Base-by-base conservation (phyloP, 495 filamentous ascomycete genomes). In the Xylaria acuta region DNA sequence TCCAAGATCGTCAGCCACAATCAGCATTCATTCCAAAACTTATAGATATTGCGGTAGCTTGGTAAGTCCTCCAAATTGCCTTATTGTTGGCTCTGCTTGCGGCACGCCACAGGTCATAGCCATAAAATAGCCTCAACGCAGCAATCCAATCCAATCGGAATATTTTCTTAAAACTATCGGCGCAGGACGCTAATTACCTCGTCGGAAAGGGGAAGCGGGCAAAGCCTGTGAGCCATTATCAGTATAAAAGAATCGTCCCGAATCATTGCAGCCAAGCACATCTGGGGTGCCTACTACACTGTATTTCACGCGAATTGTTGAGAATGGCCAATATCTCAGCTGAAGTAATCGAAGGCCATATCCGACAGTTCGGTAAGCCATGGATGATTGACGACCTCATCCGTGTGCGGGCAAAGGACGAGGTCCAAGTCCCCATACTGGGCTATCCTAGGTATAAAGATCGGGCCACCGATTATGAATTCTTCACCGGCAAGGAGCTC, bases 401-500 rank as follows among this genome's bases (percentile, higher is more conserved):
- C 71, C 82, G 85, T 8, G 76, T 84, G 66, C 80, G 87, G 64
- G 86, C 83, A 14, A 79, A 79, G 36, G 87, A 89, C 73, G 63
- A 76, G n/a, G 74, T 82, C 54, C 87, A 88, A 70, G 71, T 78
- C 60, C 85, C 87, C 11, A 83, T 89, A 40, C 80, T 88, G 12
- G 86, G 84, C 34, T 89, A 87, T 76, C 87, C 87, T 1, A 80
- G 72, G 32, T 76, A 80, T 5, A 76, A 82, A 22, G 43, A 78
- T 41, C 72, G 67, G 43, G 72, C 76, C 43, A 54, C 79, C 16
- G 81, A 84, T 20, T 89, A 87, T 75, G 85, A 85, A 27, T 81
- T 81, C 66, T 88, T 88, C 72, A 88, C 83, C 5, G 87, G 86
- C 1, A 81, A 77, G 59, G 81, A 88, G 30, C 79, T 90, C 66